These are phyloP conservation scores for Aegilops speltoides DNA, from an alignment of 176 grass and related monocot species.

Conservation along the genomic window DNA sequence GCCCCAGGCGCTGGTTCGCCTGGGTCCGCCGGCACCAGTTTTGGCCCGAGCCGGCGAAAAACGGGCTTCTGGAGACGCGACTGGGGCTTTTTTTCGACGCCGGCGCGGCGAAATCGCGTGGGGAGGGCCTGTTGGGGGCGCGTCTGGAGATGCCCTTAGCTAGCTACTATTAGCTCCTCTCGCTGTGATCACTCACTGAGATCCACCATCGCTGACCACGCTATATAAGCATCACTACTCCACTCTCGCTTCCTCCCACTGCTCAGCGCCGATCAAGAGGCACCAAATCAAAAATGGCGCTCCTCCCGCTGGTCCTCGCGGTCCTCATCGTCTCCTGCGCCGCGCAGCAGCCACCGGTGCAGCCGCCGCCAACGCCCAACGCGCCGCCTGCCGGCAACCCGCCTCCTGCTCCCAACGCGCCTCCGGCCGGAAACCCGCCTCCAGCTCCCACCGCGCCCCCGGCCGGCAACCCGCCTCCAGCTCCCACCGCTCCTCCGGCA, in stretches of 20 bases:
- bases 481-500: constrained; percentile 27
- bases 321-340: constrained; percentile 53
- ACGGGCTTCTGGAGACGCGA: too few relatives aligned
- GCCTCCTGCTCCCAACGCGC: constrained; percentile 21
- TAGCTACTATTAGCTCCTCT: background rate
- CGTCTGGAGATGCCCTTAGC: too few relatives aligned
- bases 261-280: constrained; percentile 11
- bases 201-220: background rate
- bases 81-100: too few relatives aligned
- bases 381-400: constrained; percentile 22
- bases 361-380: constrained; percentile 23
- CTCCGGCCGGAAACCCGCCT: constrained; percentile 31
- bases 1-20: too few relatives aligned
- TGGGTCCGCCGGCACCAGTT: too few relatives aligned
- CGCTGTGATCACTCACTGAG: background rate
- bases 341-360: constrained; percentile 56
- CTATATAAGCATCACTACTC: constrained; percentile 44
- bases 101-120: too few relatives aligned
- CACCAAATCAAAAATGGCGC: constrained; percentile 16
- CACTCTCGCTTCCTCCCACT: constrained; percentile 47
- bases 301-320: constrained; percentile 35
- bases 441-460: constrained; percentile 16
- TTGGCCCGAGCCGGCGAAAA: too few relatives aligned
- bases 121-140: too few relatives aligned
- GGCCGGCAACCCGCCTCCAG: constrained; percentile 32